A percentile compares a stretch with the other conserved stretches of the same genome.
Evolutionary conservation across 768 basidiomycete genomes (phyloP).

Genomic region (Glaciozyma antarctica): DNA sequence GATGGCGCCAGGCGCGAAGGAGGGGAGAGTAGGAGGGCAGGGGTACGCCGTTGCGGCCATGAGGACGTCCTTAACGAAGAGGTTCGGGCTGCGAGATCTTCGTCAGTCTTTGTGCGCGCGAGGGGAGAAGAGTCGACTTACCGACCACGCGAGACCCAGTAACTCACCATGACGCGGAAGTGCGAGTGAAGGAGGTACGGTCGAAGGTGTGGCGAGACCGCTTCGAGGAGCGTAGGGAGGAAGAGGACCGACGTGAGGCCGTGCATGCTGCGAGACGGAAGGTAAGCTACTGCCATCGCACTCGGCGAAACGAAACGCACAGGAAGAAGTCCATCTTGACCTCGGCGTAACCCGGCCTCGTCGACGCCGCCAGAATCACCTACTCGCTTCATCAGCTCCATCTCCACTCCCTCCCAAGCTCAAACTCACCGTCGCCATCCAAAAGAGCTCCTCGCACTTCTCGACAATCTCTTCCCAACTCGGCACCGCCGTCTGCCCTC

Average conservation of each 20-base stretch:
- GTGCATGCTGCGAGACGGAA: slow-evolving; percentile 26
- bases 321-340: slow-evolving; percentile 35
- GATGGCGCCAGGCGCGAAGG: not conserved
- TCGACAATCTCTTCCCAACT: slow-evolving; percentile 33
- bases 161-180: slow-evolving; percentile 32
- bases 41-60: slow-evolving; percentile 28
- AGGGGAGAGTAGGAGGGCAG: not conserved
- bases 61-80: slow-evolving; percentile 31
- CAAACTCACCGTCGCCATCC: slow-evolving; percentile 30
- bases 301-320: slow-evolving; percentile 1
- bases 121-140: not conserved
- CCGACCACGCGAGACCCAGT: slow-evolving; percentile 35
- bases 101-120: not conserved
- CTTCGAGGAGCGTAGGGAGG: slow-evolving; percentile 32
- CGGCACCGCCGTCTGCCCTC: slow-evolving; percentile 2
- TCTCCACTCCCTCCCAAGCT: not conserved
- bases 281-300: not conserved
- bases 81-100: slow-evolving; percentile 18
- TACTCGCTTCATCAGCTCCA: not conserved
- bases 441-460: slow-evolving; percentile 34
- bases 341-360: slow-evolving; percentile 30
- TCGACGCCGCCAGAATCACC: slow-evolving; percentile 29
- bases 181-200: slow-evolving; percentile 32
- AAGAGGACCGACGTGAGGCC: slow-evolving; percentile 34
- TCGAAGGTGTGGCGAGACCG: slow-evolving; percentile 31